Evolutionary conservation across 768 basidiomycete species (phyloP), one percentile per base, ranked within the genome.

Genomic region (Piloderma croceum): DNA sequence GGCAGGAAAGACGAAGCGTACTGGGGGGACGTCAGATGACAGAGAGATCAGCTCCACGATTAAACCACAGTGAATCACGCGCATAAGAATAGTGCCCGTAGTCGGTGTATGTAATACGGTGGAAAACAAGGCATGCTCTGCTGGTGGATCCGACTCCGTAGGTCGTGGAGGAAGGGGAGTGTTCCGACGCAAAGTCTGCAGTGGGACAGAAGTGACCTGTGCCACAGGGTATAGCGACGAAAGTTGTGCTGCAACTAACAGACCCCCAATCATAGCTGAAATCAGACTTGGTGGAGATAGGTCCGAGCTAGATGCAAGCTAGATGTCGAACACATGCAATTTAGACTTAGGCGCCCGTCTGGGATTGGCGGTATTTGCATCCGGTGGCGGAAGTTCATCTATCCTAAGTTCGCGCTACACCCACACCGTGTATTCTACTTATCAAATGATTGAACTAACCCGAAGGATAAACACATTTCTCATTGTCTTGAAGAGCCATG

Each of bases 11-110:
- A 85, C 70, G 57, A 92, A 77, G 42, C 87, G 79, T 46, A 90
- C 72, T 13, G 88, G 79, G 23, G 73, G 67, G 3, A 80, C 65
- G 10, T 29, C 27, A 2, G 73, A 70, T 5, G 84, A 77, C 33
- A 90, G 65, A n/a, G 88, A 86, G 25, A 80, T 55, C 34, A 93
- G 74, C 53, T 92, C 87, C 31, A 90, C 60, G 36, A 89, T 80
- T 46, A 79, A 62, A 19, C 81, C 83, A 33, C 74, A 77, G 46
- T 90, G 82, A 39, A 90, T 68, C 34, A 89, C 72, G 44, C 90
- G 82, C 34, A 82, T 60, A 38, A 90, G 72, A 39, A 91, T 69
- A 36, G 81, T 72, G 12, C 84, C 83, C 3, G 80, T 76, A 25
- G 61, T 54, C 11, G 69, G 64, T 4, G 79, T 69, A 47, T 80